Percentiles rank a stretch among this genome's conserved stretches.
These are phyloP conservation scores for Diversispora eburnea DNA, from an alignment of 192 early-diverging fungal species.

Conservation along the genomic window DNA sequence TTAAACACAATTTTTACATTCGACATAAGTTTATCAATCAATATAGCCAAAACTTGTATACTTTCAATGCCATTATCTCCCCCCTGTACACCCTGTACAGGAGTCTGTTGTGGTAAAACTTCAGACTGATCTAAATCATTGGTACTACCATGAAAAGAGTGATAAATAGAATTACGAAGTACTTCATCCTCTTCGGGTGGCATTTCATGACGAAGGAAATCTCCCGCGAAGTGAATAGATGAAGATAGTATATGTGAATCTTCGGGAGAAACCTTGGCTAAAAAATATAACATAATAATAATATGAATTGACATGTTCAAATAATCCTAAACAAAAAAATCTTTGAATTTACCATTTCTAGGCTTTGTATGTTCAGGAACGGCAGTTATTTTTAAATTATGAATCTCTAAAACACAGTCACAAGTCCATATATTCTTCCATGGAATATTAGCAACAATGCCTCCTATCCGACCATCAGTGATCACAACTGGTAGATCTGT, in stretches of 20 bases:
- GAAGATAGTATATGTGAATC: constrained; percentile 70
- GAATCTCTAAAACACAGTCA: constrained; percentile 68
- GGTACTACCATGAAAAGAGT: constrained; percentile 44
- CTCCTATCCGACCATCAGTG: constrained; percentile 61
- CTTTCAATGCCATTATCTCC: constrained; percentile 51
- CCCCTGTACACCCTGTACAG: background rate
- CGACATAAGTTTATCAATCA: constrained; percentile 84
- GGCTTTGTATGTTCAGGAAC: constrained; percentile 36
- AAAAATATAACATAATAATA: background rate
- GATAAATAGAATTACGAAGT: constrained; percentile 49
- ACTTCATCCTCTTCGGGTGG: constrained; percentile 62
- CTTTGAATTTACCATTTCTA: constrained; percentile 10
- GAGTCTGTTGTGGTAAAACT: constrained; percentile 12
- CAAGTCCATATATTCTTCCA: constrained; percentile 85
- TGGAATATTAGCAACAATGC: constrained; percentile 69
- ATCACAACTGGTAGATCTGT: constrained; percentile 68
- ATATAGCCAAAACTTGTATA: constrained; percentile 68
- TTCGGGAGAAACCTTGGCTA: constrained; percentile 43
- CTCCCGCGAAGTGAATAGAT: constrained; percentile 83
- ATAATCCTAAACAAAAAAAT: background rate
- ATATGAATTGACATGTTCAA: background rate
- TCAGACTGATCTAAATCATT: constrained; percentile 16
- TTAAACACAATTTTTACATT: constrained; percentile 68
- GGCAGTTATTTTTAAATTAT: constrained; percentile 60
- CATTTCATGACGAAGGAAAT: constrained; percentile 72